These are phyloP conservation scores for Scedosporium boydii DNA, from an alignment of 2,329 filamentous ascomycete species.

Conservation along the genomic window DNA sequence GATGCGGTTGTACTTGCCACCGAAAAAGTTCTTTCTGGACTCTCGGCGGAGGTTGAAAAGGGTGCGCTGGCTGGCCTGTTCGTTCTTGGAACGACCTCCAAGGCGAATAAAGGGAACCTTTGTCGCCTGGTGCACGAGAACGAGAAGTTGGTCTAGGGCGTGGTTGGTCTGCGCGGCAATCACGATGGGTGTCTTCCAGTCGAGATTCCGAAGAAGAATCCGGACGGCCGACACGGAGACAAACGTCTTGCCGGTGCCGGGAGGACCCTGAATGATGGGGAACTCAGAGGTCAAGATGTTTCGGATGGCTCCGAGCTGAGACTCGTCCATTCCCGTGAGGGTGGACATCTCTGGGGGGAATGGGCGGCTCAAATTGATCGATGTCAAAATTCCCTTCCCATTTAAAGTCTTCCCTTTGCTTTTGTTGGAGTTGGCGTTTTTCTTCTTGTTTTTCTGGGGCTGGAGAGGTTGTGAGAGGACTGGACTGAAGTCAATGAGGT, in stretches of 20 bases:
- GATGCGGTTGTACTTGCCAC: slow-evolving; percentile 15
- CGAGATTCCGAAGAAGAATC: slow-evolving; percentile 52
- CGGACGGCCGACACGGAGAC: slow-evolving; percentile 66
- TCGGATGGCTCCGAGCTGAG: slow-evolving; percentile 59
- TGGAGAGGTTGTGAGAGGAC: background rate
- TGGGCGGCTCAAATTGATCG: background rate
- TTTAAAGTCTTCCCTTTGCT: background rate
- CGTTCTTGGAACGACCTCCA: slow-evolving; percentile 60
- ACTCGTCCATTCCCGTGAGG: slow-evolving; percentile 48
- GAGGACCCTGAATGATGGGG: slow-evolving; percentile 75
- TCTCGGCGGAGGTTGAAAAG: slow-evolving; percentile 49
- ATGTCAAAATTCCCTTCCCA: background rate
- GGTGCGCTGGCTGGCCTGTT: slow-evolving; percentile 54
- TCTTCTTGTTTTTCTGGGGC: background rate
- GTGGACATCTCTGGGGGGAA: slow-evolving; percentile 9
- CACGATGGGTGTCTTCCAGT: slow-evolving; percentile 57
- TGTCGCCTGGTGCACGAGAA: slow-evolving; percentile 40
- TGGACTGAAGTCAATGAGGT: background rate
- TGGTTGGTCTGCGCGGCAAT: slow-evolving; percentile 86
- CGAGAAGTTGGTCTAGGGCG: slow-evolving; percentile 73
- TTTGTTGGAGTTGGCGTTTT: background rate
- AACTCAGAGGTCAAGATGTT: slow-evolving; percentile 63
- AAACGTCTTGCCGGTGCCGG: slow-evolving; percentile 67
- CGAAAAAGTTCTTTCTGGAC: slow-evolving; percentile 11
- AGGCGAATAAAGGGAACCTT: slow-evolving; percentile 47